Evolutionary conservation across 2,329 filamentous ascomycete species (phyloP), one percentile per base, ranked within the genome.

Genomic region (Calycina marina): DNA sequence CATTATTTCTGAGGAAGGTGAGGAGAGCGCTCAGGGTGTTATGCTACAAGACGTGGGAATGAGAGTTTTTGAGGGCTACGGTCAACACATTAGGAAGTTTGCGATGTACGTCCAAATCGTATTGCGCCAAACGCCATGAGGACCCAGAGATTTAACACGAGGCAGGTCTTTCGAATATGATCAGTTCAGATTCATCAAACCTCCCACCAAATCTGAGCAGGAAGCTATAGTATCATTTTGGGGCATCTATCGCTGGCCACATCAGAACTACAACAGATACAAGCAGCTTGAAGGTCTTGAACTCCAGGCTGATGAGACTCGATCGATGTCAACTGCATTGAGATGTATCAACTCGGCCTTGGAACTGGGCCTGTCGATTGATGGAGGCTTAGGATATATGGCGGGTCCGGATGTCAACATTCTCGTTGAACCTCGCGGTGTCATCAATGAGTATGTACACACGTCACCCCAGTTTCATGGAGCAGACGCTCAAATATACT

Each of bases 151-250:
- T n/a, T n/a, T n/a, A n/a, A n/a, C n/a, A n/a, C n/a, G n/a, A n/a
- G n/a, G n/a, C n/a, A n/a, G n/a, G n/a, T 72, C 72, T 14, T 72
- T 81, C 39, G 76, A 81, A 45, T 61, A 80, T n/a, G 65, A 69
- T 34, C 69, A 77, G 46, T 51, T 54, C 24, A 56, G 54, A 10
- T 48, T 67, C 8, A 54, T 57, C 9, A 53, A 58, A 14, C 70
- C 73, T 5, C 69, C 68, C 1, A 44, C 60, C n/a, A 77, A 78
- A 44, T 57, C 58, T 4, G 55, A 61, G 5, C 67, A 72, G 18
- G 60, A 72, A 40, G 58, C 60, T 14, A 55, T 72, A 17, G 57
- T 61, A 3, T 60, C 68, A 22, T 76, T 73, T 42, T 78, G 73
- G 67, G 75, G 75, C 4, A 58, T 62, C 4, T 80, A 77, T 44